These are phyloP conservation scores for Macrocystidia cucumis DNA, from an alignment of 1,284 basidiomycete species.

Conservation along the genomic window DNA sequence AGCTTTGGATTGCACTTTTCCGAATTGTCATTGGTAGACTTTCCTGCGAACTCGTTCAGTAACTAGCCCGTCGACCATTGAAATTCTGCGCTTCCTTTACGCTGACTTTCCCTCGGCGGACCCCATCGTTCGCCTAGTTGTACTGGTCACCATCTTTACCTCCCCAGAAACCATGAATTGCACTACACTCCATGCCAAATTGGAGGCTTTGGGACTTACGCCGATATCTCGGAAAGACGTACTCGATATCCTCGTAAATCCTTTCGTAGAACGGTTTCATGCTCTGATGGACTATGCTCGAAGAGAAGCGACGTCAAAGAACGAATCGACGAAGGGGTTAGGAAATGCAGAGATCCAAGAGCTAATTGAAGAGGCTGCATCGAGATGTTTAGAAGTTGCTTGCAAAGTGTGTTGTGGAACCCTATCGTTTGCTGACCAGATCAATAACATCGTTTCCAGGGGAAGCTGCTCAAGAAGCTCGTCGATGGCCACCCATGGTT, in stretches of 20 bases:
- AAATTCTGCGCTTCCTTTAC: constrained; percentile 51
- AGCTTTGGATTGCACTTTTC: too few species aligned
- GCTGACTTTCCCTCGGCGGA: constrained; percentile 56
- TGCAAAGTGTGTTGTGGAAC: constrained; percentile 52
- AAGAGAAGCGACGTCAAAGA: constrained; percentile 21
- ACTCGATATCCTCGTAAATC: constrained; percentile 53
- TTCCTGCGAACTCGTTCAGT: constrained; percentile 64
- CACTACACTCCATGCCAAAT: constrained; percentile 26
- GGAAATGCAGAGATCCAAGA: constrained; percentile 27
- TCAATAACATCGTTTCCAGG: constrained; percentile 26
- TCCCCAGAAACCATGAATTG: constrained; percentile 31
- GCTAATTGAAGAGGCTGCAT: constrained; percentile 45
- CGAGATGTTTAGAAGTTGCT: constrained; percentile 49
- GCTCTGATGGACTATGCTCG: constrained; percentile 48
- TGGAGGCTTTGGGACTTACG: constrained; percentile 43
- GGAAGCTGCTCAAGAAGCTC: constrained; percentile 54
- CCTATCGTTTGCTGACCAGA: constrained; percentile 2
- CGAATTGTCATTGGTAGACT: constrained; percentile 46
- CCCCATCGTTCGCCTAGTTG: constrained; percentile 53
- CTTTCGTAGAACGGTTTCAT: constrained; percentile 54
- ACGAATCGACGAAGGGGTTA: constrained; percentile 34
- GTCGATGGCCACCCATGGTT: constrained; percentile 36
- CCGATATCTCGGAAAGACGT: constrained; percentile 54
- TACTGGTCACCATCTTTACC: constrained; percentile 57
- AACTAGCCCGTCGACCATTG: constrained; percentile 35